A percentile compares a stretch with the other conserved stretches of the same genome.
Evolutionary conservation across 306 rosid species (phyloP).

Genomic region (Canavalia gladiata): DNA sequence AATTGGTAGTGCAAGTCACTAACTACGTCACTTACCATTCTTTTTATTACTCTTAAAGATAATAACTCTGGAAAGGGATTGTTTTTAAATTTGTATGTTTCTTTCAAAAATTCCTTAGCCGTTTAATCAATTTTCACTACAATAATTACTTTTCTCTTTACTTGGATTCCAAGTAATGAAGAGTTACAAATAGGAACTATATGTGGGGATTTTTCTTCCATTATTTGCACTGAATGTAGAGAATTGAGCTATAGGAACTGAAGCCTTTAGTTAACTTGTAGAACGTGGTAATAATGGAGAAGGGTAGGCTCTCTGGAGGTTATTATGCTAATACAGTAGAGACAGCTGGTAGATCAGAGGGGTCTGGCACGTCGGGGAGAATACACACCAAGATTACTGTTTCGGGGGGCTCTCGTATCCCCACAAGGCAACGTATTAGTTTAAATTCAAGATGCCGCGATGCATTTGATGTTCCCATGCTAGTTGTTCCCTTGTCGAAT

Average conservation of each 20-base stretch:
- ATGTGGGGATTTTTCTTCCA: background rate
- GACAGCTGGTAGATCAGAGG: constrained; percentile 65
- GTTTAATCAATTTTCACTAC: background rate
- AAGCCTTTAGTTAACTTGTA: constrained; percentile 2
- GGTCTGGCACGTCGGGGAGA: constrained; percentile 72
- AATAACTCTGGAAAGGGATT: background rate
- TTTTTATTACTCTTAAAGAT: background rate
- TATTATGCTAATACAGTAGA: constrained; percentile 60
- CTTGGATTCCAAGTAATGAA: background rate
- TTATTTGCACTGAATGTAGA: background rate
- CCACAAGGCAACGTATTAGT: constrained; percentile 63
- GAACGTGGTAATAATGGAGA: constrained; percentile 53
- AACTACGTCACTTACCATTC: background rate
- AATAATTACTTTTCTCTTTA: background rate
- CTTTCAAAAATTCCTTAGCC: background rate
- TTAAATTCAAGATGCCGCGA: constrained; percentile 54
- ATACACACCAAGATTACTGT: constrained; percentile 60
- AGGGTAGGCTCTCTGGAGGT: constrained; percentile 62
- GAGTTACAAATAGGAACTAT: too few relatives aligned
- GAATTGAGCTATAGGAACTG: background rate
- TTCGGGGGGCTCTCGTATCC: constrained; percentile 67
- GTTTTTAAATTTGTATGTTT: background rate
- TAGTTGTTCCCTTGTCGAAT: constrained; percentile 67
- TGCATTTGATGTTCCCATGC: constrained; percentile 57
- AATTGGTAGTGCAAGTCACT: background rate